Evolutionary conservation across 148 eudicot species (phyloP).

Genomic region (Rhododendron kiyosumense): DNA sequence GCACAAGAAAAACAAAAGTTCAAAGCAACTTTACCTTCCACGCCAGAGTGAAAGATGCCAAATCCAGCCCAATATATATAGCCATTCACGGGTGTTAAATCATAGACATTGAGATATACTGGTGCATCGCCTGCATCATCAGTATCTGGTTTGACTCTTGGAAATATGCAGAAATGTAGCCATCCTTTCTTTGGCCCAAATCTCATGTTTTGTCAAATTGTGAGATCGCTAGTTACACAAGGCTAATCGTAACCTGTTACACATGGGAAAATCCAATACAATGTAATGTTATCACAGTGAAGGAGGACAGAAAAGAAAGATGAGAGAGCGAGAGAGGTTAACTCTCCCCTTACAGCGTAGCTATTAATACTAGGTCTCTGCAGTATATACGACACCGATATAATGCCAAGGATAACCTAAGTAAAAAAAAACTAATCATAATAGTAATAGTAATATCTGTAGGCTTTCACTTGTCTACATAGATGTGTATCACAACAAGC

Average conservation of each 20-base stretch:
- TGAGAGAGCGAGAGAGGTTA: background rate
- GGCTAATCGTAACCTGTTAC: slow-evolving; percentile 26
- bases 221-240: slow-evolving; percentile 18
- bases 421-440: background rate
- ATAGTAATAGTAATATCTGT: background rate
- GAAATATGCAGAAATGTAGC: slow-evolving; percentile 64
- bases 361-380: background rate
- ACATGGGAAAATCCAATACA: background rate
- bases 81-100: slow-evolving; percentile 81
- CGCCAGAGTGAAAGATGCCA: slow-evolving; percentile 94
- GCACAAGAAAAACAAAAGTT: background rate
- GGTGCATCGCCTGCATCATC: slow-evolving; percentile 49
- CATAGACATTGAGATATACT: slow-evolving; percentile 83
- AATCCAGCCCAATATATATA: slow-evolving; percentile 94
- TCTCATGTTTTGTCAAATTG: slow-evolving; percentile 37
- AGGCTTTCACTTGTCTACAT: background rate
- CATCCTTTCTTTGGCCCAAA: slow-evolving; percentile 56
- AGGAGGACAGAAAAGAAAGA: background rate
- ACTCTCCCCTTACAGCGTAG: background rate
- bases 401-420: background rate
- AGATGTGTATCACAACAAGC: background rate
- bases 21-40: slow-evolving; percentile 58
- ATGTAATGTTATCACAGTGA: background rate
- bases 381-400: background rate
- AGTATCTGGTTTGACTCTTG: slow-evolving; percentile 47